Evolutionary conservation across 2,329 filamentous ascomycete species (phyloP).

Genomic region (Cucurbitaria berberidis): DNA sequence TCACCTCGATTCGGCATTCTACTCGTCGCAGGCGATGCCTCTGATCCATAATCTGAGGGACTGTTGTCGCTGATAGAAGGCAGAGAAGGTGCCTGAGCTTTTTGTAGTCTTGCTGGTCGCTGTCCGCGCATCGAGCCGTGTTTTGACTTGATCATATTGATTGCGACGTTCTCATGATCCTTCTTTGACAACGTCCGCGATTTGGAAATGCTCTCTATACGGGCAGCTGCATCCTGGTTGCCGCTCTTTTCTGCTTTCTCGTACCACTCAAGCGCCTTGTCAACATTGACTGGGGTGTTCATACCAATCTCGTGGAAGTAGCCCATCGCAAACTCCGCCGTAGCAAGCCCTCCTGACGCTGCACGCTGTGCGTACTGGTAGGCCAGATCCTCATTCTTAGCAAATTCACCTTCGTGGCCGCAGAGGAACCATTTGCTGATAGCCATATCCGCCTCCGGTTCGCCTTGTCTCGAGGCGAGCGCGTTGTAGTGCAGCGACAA

Average conservation of each 20-base stretch:
- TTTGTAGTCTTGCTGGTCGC: conserved; percentile 53
- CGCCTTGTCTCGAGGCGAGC: conserved; percentile 87
- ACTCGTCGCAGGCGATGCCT: conserved; percentile 27
- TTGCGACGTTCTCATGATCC: conserved; percentile 90
- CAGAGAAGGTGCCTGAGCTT: conserved; percentile 45
- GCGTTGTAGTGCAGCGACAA: conserved; percentile 96
- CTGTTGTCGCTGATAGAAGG: conserved; percentile 49
- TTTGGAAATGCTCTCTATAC: conserved; percentile 83
- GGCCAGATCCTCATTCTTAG: conserved; percentile 93
- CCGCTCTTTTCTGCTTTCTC: conserved; percentile 85
- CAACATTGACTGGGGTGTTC: conserved; percentile 80
- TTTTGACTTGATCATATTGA: conserved; percentile 76
- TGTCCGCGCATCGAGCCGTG: conserved; percentile 60
- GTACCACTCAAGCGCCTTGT: conserved; percentile 88
- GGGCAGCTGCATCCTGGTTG: conserved; percentile 83
- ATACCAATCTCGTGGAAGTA: conserved; percentile 99
- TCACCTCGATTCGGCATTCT: conserved; percentile 41
- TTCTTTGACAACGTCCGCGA: conserved; percentile 84
- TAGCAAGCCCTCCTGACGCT: conserved; percentile 79
- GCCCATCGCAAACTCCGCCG: conserved; percentile 93
- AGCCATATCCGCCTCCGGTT: conserved; percentile 91
- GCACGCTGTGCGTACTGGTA: conserved; percentile 90
- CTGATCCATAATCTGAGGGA: conserved; percentile 43
- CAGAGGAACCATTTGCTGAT: conserved; percentile 99
- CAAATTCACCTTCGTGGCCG: conserved; percentile 88